Base-by-base conservation (phyloP, 805 yeast species). In the Scheffersomyces stipitis region DNA sequence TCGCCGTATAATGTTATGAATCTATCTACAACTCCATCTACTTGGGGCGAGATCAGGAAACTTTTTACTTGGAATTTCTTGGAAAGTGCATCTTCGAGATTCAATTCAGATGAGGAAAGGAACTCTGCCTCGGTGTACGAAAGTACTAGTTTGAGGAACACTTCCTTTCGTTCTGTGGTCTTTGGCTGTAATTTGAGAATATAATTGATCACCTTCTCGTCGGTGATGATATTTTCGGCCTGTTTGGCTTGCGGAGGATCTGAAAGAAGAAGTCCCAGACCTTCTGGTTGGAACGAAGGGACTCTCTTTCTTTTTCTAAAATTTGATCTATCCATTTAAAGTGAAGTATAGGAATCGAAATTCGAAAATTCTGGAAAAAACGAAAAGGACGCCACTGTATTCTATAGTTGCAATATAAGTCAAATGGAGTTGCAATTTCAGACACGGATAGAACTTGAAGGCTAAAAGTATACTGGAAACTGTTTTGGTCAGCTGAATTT, bases 1-100 rank as follows among this genome's bases (percentile, higher is more conserved):
- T 35, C 38, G 1, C 74, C 74, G 31, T 51, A 51, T 4, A 69
- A 23, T 1, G 64, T 46, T 4, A 67, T 34, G 33, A 50, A 52
- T 31, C 67, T 39, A 28, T 67, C 72, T 5, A 64, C 44, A 8
- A 57, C 33, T 5, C 63, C 66, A 5, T 57, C 46, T 1, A 39
- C 34, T 2, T 42, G 30, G 4, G 44, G 41, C 0, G 66, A 58
- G 5, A 63, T 24, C 1, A 47, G 26, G 5, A 61, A 18, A 27
- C 57, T 56, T 4, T 40, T 42, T 5, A 58, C 33, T 4, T 33
- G 34, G 30, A 65, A 66, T 14, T 44, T 43, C 4, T 44, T 36
- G 26, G 46, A 53, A 22, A 64, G 27, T 4, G 14, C 24, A 14
- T 45, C 31, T 4, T 20, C 18, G n/a, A 53, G 18, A 5, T 28